These are phyloP conservation scores for Candida piceae DNA, from an alignment of 805 yeast genomes.

Conservation along the genomic window DNA sequence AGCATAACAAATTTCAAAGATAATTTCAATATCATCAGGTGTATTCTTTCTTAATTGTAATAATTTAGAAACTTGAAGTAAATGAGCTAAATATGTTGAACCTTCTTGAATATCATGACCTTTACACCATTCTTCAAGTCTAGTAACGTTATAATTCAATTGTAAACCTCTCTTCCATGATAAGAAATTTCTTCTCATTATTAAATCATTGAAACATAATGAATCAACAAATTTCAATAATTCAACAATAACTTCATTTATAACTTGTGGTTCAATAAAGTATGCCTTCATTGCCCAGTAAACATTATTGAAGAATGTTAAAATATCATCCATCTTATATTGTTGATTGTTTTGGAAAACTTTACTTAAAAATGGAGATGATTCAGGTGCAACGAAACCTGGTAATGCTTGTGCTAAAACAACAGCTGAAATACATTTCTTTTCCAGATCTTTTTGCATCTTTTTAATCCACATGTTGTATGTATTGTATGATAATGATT, in stretches of 20 bases:
- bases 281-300: constrained; percentile 92
- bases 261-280: constrained; percentile 78
- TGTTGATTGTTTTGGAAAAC: constrained; percentile 68
- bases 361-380: constrained; percentile 74
- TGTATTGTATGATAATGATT: constrained; percentile 85
- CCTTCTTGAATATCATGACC: constrained; percentile 88
- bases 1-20: constrained; percentile 92
- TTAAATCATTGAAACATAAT: constrained; percentile 88
- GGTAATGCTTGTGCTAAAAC: constrained; percentile 93
- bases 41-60: constrained; percentile 88
- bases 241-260: constrained; percentile 79
- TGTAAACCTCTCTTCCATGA: constrained; percentile 98
- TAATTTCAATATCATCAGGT: constrained; percentile 81
- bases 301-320: constrained; percentile 83
- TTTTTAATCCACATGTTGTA: constrained; percentile 97
- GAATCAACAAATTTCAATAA: constrained; percentile 85
- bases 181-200: constrained; percentile 89
- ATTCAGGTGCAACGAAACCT: constrained; percentile 87
- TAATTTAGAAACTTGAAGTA: constrained; percentile 88
- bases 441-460: constrained; percentile 83
- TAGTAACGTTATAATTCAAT: constrained; percentile 90
- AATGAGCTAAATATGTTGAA: constrained; percentile 73
- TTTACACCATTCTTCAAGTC: constrained; percentile 98
- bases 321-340: constrained; percentile 90
- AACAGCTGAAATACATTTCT: constrained; percentile 92